phyloP scores from a whole-genome alignment of 306 rosid species.

The Cucumis hystrix region DNA sequence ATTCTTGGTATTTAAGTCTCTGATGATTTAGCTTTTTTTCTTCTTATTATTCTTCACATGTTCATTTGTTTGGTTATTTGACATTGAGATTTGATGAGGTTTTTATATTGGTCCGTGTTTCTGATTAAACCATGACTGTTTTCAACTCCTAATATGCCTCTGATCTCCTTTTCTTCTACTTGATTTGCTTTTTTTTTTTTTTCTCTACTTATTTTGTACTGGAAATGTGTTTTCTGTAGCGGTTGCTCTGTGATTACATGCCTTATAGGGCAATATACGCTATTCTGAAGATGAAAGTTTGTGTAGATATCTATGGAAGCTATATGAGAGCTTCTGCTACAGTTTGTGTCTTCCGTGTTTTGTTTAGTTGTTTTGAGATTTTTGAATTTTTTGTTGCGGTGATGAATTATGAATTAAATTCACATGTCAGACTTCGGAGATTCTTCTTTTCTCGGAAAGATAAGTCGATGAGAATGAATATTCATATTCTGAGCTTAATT shows the following conservation, averaged over 20 bases:
- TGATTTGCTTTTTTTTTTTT: not conserved
- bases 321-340: slow-evolving; percentile 33
- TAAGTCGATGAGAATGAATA: slow-evolving; percentile 50
- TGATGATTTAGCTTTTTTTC: slow-evolving; percentile 28
- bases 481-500: slow-evolving; percentile 42
- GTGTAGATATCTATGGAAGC: slow-evolving; percentile 11
- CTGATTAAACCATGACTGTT: slow-evolving; percentile 54
- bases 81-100: slow-evolving; percentile 41
- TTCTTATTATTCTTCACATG: not conserved
- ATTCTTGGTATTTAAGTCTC: slow-evolving; percentile 79
- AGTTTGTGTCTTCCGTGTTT: not conserved
- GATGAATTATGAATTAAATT: slow-evolving; percentile 41
- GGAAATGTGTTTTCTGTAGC: not conserved
- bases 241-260: slow-evolving; percentile 57
- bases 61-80: not conserved
- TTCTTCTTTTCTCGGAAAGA: slow-evolving; percentile 9
- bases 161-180: slow-evolving; percentile 25
- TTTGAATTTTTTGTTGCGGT: slow-evolving; percentile 13
- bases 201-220: not conserved
- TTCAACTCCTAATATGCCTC: slow-evolving; percentile 20
- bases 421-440: slow-evolving; percentile 97
- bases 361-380: not conserved
- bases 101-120: slow-evolving; percentile 61
- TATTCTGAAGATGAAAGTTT: slow-evolving; percentile 36
- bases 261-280: slow-evolving; percentile 64